Percentiles rank a stretch among this genome's conserved stretches.
Conservation (phyloP, 441 rosid genomes). For the Gossypium lobatum region DNA sequence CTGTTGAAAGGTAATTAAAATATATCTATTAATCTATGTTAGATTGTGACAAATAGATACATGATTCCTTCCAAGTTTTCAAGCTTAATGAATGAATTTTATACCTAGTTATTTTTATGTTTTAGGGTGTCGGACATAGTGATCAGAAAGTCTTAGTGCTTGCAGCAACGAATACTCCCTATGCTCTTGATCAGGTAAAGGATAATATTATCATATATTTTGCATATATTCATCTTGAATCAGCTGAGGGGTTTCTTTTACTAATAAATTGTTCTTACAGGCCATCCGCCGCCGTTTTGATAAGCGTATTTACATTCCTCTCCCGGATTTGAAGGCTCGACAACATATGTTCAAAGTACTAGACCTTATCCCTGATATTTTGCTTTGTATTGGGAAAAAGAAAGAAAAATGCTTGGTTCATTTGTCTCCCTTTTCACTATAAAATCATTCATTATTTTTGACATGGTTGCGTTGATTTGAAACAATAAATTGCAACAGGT, state of each 20-base stretch:
- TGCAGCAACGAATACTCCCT: slow-evolving; percentile 97
- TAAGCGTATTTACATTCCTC: slow-evolving; percentile 98
- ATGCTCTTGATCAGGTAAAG: slow-evolving; percentile 91
- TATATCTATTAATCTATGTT: too few relatives aligned
- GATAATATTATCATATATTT: slow-evolving; percentile 1
- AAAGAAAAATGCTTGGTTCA: not conserved
- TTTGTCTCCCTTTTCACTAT: not conserved
- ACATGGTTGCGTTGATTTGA: slow-evolving; percentile 4
- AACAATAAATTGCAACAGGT: slow-evolving; percentile 43
- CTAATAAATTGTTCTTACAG: slow-evolving; percentile 44
- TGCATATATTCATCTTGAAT: slow-evolving; percentile 14
- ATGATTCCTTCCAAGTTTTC: not conserved
- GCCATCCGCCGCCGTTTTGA: slow-evolving; percentile 97
- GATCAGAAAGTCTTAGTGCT: slow-evolving; percentile 98
- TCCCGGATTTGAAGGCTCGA: slow-evolving; percentile 91
- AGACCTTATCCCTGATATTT: slow-evolving; percentile 5
- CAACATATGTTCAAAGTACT: slow-evolving; percentile 96
- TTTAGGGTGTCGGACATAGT: slow-evolving; percentile 88
- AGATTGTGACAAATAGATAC: not conserved
- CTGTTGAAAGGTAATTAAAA: not conserved
- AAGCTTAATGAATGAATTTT: not conserved
- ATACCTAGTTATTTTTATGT: slow-evolving; percentile 10
- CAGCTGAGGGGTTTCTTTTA: slow-evolving; percentile 11
- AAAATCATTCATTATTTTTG: not conserved
- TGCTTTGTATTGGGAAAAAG: not conserved